Conservation (phyloP, 2,329 filamentous ascomycete species). For the Phaeosphaeriaceae sp. region DNA sequence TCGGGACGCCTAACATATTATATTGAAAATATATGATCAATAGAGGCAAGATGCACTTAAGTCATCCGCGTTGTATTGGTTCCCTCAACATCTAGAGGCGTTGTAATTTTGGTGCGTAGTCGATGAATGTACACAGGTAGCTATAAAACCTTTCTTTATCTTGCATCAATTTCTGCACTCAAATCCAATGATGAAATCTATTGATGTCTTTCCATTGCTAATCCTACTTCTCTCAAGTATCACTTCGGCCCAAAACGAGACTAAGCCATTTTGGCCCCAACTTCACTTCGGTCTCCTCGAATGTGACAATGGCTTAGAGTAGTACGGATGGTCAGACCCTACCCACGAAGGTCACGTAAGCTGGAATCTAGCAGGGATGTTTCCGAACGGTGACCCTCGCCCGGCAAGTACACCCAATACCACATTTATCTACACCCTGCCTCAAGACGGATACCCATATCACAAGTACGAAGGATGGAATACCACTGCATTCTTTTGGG, state of each 20-base stretch:
- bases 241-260: neutral
- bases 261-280: neutral
- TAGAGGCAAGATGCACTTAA: too few species aligned
- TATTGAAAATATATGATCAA: too few species aligned
- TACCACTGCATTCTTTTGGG: conserved; percentile 4
- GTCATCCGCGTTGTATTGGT: too few species aligned
- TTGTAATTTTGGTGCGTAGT: too few species aligned
- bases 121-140: too few species aligned
- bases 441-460: conserved; percentile 3
- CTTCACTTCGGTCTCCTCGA: conserved; percentile 5
- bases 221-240: neutral
- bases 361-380: conserved; percentile 4
- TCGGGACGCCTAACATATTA: too few species aligned
- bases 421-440: conserved; percentile 2
- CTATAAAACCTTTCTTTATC: too few species aligned
- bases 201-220: neutral
- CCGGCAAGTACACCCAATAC: neutral
- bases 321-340: conserved; percentile 1
- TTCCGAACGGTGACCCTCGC: conserved; percentile 1
- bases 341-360: neutral
- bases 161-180: neutral
- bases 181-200: neutral
- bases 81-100: too few species aligned
- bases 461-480: conserved; percentile 8
- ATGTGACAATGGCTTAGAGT: conserved; percentile 2